Evolutionary conservation across 2,329 filamentous ascomycete genomes (phyloP), one percentile per base, ranked within the genome.

Genomic region (Stagonosporopsis chrysanthemi): DNA sequence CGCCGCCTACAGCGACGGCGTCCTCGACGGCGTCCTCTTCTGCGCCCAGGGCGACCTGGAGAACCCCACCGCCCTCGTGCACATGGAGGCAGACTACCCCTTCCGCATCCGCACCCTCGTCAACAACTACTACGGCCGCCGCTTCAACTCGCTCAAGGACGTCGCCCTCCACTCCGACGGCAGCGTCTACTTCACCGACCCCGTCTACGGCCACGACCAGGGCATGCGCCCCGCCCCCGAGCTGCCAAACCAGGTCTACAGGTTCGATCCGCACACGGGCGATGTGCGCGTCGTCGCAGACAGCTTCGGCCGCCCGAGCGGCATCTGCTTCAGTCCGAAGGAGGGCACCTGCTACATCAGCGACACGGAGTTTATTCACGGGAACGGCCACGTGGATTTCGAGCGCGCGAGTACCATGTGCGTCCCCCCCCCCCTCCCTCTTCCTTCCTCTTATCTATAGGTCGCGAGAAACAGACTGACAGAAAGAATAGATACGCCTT

Each of bases 151-250:
- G 5, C 63, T 76, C 39, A 75, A 79, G 56, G 78, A 81, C 46
- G 61, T 79, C 1, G 68, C 70, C 19, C 69, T 79, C 17, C 74
- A 79, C 45, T 66, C 66, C 1, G 71, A 75, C 11, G 77, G 77
- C 38, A 74, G 75, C 24, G 75, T 82, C 49, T 82, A 79, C 76
- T 82, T 82, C 65, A 81, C 80, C 1, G 80, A 82, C 56, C 76
- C 78, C 5, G 56, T 67, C 11, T 70, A 67, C 33, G 69, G 65
- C 31, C 63, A 53, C 39, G 60, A 67, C 15, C 65, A 69, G 44
- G 64, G 61, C 17, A 65, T 65, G 43, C 65, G 66, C 15, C 68
- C 72, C 1, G 44, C 24, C 2, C 68, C 69, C 9, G 48, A 65
- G 42, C 58, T 73, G 4, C 68, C 66, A 1, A 66, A 65, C 23